These are phyloP conservation scores for Teratosphaeria zuluensis DNA, from an alignment of 2,329 filamentous ascomycete genomes.

Conservation along the genomic window DNA sequence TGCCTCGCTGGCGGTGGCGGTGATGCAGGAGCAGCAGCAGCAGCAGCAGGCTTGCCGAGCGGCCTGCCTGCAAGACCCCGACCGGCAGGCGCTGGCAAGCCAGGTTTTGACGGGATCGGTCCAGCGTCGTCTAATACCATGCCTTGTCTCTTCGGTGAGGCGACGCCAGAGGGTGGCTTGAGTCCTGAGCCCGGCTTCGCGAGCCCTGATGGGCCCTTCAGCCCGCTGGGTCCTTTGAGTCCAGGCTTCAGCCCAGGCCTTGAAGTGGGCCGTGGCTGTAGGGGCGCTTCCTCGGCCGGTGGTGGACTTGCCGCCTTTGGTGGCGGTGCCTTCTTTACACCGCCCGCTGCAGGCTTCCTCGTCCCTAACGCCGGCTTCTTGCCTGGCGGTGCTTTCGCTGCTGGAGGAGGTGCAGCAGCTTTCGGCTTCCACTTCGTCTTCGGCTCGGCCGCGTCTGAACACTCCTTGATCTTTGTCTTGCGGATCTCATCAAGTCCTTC, in stretches of 20 bases:
- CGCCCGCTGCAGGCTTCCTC: conserved; percentile 32
- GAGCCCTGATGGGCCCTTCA: conserved; percentile 21
- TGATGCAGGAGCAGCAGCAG: conserved; percentile 34
- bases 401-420: conserved; percentile 50
- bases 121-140: conserved; percentile 19
- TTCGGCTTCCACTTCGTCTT: conserved; percentile 91
- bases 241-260: conserved; percentile 36
- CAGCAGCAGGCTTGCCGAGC: conserved; percentile 57
- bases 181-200: conserved; percentile 32
- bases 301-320: conserved; percentile 29
- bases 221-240: conserved; percentile 22
- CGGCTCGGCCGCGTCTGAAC: conserved; percentile 68
- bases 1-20: conserved; percentile 43
- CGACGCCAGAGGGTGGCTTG: conserved; percentile 22
- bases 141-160: conserved; percentile 23
- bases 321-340: conserved; percentile 35
- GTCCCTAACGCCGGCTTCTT: conserved; percentile 44
- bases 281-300: conserved; percentile 41
- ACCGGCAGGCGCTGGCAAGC: conserved; percentile 36
- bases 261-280: conserved; percentile 50
- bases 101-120: conserved; percentile 30
- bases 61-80: conserved; percentile 76
- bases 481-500: conserved; percentile 92
- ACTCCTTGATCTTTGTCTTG: conserved; percentile 94
- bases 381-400: conserved; percentile 39